These are phyloP conservation scores for Selaginella moellendorffii DNA, from an alignment of 75 land plant genomes.

Conservation along the genomic window DNA sequence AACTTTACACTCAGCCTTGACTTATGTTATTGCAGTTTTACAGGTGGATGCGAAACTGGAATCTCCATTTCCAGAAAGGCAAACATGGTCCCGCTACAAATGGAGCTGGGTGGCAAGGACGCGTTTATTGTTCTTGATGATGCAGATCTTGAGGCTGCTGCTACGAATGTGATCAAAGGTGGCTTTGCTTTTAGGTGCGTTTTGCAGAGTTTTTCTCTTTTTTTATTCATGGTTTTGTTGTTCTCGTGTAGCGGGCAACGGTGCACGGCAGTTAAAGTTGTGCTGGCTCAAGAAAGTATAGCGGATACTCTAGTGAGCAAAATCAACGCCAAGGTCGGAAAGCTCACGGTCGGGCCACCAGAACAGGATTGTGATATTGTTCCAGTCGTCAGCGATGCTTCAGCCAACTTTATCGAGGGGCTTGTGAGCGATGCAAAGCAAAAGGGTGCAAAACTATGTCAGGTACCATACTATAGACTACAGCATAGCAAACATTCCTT, in stretches of 20 bases:
- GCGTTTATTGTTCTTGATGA: slow-evolving; percentile 29
- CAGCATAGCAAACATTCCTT: not conserved
- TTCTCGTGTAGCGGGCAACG: not conserved
- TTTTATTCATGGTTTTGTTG: not conserved
- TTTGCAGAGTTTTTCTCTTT: not conserved
- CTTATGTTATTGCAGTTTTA: slow-evolving; percentile 14
- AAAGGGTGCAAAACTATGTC: slow-evolving; percentile 4
- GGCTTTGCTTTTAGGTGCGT: slow-evolving; percentile 27
- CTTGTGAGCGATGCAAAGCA: slow-evolving; percentile 6
- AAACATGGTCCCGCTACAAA: slow-evolving; percentile 28
- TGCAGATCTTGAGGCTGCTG: slow-evolving; percentile 32
- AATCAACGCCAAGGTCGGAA: slow-evolving; percentile 6
- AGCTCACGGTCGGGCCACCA: slow-evolving; percentile 6
- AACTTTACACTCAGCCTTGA: not conserved
- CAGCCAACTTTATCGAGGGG: slow-evolving; percentile 8
- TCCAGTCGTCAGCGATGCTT: slow-evolving; percentile 5
- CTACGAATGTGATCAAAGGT: slow-evolving; percentile 27
- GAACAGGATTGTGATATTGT: slow-evolving; percentile 5
- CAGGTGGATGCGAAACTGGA: slow-evolving; percentile 32
- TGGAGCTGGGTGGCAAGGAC: slow-evolving; percentile 35
- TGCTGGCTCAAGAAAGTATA: not conserved
- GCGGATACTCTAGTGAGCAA: not conserved
- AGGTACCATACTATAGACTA: not conserved
- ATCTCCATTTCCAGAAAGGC: slow-evolving; percentile 26
- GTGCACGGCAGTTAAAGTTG: slow-evolving; percentile 9